Evolutionary conservation across 108 stramenopile genomes (phyloP), one percentile per base, ranked within the genome.

Genomic region (Stephanodiscus minutulus): DNA sequence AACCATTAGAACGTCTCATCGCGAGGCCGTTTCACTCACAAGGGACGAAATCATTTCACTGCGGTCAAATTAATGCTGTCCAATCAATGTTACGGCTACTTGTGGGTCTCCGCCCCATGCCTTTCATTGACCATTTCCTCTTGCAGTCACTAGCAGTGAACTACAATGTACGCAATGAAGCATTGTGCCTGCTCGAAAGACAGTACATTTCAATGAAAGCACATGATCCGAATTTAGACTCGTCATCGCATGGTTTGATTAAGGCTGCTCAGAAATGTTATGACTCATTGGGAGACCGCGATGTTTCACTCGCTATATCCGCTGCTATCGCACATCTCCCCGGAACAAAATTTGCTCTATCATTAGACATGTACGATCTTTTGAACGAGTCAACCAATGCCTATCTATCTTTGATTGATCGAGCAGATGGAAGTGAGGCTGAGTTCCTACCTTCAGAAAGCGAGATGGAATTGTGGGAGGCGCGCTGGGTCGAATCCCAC

Each of bases 401-500:
- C 0, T 96, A 91, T 71, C 25, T 68, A 28, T 46, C 68, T 28
- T 66, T 95, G 44, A 81, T 92, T 28, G 85, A 91, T 11, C 52
- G 67, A 24, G 73, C 74, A 21, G 59, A 46, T 59, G 35, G 39
- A 24, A 31, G 47, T 44, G 55, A 73, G 9, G n/a, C 3, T 36
- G 53, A 33, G n/a, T 68, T 81, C 41, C 24, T 60, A 11, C 81
- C 86, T 21, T 58, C 79, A 56, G 84, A 95, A 36, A 72, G 65
- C 41, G 97, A 98, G 82, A 80, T 93, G 41, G 79, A 83, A 52
- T 70, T 96, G 7, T 94, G 96, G 93, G 95, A 97, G 76, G 89
- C 94, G 20, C 70, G 90, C 31, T 98, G 98, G 96, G 68, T 97
- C 8, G 87, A 92, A 35, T 74, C 93, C 18, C 90, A 96, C 37